phyloP scores from a whole-genome alignment of 352 stramenopile genomes.

The Phytophthora vignae region DNA sequence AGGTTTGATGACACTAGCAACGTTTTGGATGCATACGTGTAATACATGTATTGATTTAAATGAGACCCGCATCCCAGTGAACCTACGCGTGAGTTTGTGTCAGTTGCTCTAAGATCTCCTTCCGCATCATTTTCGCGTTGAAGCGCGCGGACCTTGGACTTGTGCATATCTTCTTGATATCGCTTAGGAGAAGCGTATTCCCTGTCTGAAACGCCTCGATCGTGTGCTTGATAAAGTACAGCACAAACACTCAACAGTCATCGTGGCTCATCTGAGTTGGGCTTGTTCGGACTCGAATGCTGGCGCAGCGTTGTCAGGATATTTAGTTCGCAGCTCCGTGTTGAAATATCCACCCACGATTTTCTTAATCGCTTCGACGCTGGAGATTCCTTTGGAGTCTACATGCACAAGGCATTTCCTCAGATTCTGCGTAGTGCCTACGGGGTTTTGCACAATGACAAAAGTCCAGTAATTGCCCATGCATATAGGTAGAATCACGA shows the following conservation, averaged over 20 bases:
- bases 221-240: not conserved
- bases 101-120: not conserved
- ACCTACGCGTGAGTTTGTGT: not conserved
- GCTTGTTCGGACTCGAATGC: no score
- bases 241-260: not conserved
- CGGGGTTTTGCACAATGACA: no score
- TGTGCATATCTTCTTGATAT: not conserved
- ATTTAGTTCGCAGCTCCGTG: no score
- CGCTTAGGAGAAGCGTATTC: not conserved
- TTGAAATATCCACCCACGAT: no score
- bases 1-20: not conserved
- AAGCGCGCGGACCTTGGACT: not conserved
- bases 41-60: not conserved
- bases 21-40: not conserved
- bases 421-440: no score
- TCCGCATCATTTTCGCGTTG: not conserved
- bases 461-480: no score
- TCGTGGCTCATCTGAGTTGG: not conserved
- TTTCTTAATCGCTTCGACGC: no score
- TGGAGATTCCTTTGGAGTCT: no score
- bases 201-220: not conserved
- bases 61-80: not conserved
- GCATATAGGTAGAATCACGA: no score
- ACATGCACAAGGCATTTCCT: no score
- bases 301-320: no score